Base-by-base conservation (phyloP, 345 rosid species). In the Ailanthus altissimus region DNA sequence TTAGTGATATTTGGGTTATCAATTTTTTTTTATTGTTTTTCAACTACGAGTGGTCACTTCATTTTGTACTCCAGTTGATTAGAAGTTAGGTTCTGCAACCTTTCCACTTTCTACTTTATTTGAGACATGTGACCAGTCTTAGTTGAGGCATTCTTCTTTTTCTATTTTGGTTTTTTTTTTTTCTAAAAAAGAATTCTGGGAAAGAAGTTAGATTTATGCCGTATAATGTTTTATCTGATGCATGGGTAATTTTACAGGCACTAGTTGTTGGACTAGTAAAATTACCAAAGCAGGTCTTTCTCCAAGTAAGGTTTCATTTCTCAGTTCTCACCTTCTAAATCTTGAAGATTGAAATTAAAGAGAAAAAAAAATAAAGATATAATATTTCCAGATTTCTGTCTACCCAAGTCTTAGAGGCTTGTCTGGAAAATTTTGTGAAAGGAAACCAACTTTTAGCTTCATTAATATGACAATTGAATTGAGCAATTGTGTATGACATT, bases 231-330 rank as follows among this genome's bases (percentile, higher is more conserved):
- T 61, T n/a, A 23, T 67, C 76, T 82, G 51, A 79, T 49, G 38
- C 71, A 66, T 76, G 75, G 67, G n/a, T 43, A 21, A 67, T 67
- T 50, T 76, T 49, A 51, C 47, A 88, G 93, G 81, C 43, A 54
- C 77, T 45, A 75, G 66, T 60, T 75, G 70, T 67, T 61, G 87
- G 85, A 75, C 82, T 66, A 84, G 78, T 65, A 68, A 59, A 14
- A 73, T 74, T 38, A 82, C 77, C 63, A 79, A 78, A 75, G 75
- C 74, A 70, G 75, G 72, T 36, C 72, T 62, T 72, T 72, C 74
- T 72, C 75, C 80, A 54, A 54, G 81, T 82, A 81, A 7, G 66
- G 23, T 21, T 78, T 32, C 38, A 32, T 32, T 32, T 32, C 32
- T 16, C 67, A 16, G 5, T 20, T 67, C 2, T 23, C n/a, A 10